phyloP scores from a whole-genome alignment of 108 stramenopile species.

The Schizochytrium sp. region DNA sequence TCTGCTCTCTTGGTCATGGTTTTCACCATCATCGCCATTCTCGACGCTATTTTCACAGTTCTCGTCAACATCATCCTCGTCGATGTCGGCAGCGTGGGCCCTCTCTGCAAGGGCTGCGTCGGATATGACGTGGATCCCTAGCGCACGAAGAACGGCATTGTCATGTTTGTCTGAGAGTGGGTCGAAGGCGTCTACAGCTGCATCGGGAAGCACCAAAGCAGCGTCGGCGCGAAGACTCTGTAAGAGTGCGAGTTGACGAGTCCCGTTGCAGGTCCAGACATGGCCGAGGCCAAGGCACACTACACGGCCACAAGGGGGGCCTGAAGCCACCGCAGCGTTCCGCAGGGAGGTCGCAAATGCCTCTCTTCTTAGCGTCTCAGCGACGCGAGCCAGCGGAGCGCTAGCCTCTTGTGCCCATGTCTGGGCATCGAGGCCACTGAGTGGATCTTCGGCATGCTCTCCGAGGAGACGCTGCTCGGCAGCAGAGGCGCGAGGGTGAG shows the following conservation, averaged over 20 bases:
- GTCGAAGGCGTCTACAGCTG: neutral
- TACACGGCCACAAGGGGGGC: neutral
- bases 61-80: too few species aligned
- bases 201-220: neutral
- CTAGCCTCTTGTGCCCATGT: neutral
- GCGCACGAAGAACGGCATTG: neutral
- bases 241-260: neutral
- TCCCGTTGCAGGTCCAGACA: neutral
- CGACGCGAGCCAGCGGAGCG: neutral
- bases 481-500: too few species aligned
- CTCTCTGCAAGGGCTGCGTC: neutral
- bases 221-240: neutral
- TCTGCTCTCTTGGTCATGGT: too few species aligned
- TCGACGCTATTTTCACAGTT: too few species aligned
- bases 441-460: neutral
- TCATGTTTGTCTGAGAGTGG: neutral
- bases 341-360: neutral
- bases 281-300: slow-evolving; percentile 23
- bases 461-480: too few species aligned
- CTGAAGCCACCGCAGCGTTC: neutral
- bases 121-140: neutral
- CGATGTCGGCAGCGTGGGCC: neutral
- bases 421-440: neutral
- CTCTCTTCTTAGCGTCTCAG: neutral
- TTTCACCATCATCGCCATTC: too few species aligned